A percentile compares a stretch with the other conserved stretches of the same genome.
Evolutionary conservation across 1,284 basidiomycete genomes (phyloP).

Genomic region (Ustilago loliicola): DNA sequence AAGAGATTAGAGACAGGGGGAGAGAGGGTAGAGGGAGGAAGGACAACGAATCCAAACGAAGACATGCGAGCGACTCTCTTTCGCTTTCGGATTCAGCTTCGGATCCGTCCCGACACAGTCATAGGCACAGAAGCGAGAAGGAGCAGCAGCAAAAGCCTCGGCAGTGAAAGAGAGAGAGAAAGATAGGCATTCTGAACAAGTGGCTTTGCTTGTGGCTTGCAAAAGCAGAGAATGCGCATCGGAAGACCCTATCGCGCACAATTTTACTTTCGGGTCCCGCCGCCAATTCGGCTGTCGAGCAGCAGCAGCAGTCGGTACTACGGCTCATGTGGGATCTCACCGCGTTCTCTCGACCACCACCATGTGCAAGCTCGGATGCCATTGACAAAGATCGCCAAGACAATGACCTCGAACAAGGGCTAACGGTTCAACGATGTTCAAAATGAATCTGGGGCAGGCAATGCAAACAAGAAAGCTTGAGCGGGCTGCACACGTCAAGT

Average conservation of each 20-base stretch:
- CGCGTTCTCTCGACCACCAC: no score
- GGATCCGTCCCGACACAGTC: not conserved
- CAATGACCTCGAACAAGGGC: not conserved
- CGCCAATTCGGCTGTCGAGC: not conserved
- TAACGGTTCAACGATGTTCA: no score
- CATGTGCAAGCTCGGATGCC: no score
- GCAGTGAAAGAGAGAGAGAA: not conserved
- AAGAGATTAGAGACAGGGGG: not conserved
- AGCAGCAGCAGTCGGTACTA: not conserved
- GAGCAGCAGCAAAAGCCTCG: not conserved
- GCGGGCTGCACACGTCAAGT: slow-evolving; percentile 1
- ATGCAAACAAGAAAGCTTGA: not conserved
- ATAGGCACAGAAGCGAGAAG: not conserved
- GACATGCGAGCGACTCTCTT: not conserved
- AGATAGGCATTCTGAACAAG: slow-evolving; percentile 3
- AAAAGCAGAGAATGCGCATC: not conserved
- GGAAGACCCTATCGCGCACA: slow-evolving; percentile 6
- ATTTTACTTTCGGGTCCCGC: not conserved
- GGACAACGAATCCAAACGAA: slow-evolving; percentile 15
- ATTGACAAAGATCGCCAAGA: not conserved
- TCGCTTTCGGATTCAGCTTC: slow-evolving; percentile 3
- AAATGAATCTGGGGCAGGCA: not conserved
- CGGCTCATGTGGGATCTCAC: not conserved
- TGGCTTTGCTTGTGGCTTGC: slow-evolving; percentile 2
- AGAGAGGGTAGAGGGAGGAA: not conserved